These are phyloP conservation scores for Wickerhamomyces subpelliculosus DNA, from an alignment of 805 yeast species.

Conservation along the genomic window DNA sequence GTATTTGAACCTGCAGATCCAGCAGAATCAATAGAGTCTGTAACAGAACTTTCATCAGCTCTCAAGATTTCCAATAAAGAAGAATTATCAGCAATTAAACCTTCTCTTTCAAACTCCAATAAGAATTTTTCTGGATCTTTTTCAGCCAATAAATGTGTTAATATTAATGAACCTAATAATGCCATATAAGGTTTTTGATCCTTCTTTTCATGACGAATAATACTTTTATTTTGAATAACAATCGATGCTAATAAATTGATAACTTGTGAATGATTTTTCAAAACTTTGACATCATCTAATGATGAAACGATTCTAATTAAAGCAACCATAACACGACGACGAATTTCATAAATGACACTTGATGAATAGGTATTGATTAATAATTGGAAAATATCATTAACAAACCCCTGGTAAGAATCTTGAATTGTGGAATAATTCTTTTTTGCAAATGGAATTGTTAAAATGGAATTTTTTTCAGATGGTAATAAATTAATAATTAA, in stretches of 20 bases:
- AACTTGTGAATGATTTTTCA: conserved; percentile 29
- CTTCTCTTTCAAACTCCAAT: conserved; percentile 58
- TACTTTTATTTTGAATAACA: conserved; percentile 44
- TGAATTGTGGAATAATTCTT: conserved; percentile 19
- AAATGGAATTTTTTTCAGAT: conserved; percentile 22
- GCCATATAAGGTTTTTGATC: conserved; percentile 27
- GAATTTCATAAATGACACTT: conserved; percentile 58
- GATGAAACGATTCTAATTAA: conserved; percentile 45
- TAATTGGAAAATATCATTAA: conserved; percentile 41
- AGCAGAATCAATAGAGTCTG: background rate
- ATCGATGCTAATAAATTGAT: conserved; percentile 51
- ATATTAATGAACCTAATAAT: conserved; percentile 43
- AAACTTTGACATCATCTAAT: conserved; percentile 25
- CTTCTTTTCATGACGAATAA: conserved; percentile 17
- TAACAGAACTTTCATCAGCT: conserved; percentile 5
- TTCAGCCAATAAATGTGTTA: conserved; percentile 37
- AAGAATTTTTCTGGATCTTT: conserved; percentile 39
- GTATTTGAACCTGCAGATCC: too few species aligned
- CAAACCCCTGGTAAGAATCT: conserved; percentile 28
- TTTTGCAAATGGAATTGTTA: conserved; percentile 15
- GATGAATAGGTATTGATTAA: conserved; percentile 63
- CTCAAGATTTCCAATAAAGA: conserved; percentile 23
- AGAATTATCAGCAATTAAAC: conserved; percentile 49
- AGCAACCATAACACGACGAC: conserved; percentile 49
- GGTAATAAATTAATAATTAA: conserved; percentile 59